Percentiles rank a stretch among this genome's conserved stretches.
phyloP scores from a whole-genome alignment of 2,329 filamentous ascomycete genomes.

The Rhexocercosporidium sp. region DNA sequence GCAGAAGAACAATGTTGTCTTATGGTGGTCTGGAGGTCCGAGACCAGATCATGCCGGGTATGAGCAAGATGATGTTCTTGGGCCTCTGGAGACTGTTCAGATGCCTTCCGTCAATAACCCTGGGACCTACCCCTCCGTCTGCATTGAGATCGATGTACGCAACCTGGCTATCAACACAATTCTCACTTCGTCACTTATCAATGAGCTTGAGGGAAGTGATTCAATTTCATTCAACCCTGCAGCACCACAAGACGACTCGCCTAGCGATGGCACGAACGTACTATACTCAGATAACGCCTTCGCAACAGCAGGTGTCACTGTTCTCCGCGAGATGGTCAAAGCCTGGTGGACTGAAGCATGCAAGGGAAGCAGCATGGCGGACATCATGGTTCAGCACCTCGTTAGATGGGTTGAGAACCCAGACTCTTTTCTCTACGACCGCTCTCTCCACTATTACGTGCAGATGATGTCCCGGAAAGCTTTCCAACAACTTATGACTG shows the following conservation, averaged over 20 bases:
- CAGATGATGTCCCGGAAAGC: conserved; percentile 99
- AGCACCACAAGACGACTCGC: conserved; percentile 61
- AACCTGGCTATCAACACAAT: conserved; percentile 99
- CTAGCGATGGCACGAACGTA: conserved; percentile 67
- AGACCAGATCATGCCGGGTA: conserved; percentile 95
- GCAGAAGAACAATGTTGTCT: conserved; percentile 87
- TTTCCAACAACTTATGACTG: conserved; percentile 94
- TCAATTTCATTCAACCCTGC: conserved; percentile 85
- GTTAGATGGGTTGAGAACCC: conserved; percentile 97
- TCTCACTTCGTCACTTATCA: conserved; percentile 93
- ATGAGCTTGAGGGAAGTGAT: conserved; percentile 90
- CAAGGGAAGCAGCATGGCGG: conserved; percentile 89
- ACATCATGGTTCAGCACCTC: conserved; percentile 95
- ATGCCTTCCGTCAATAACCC: conserved; percentile 95
- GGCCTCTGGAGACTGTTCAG: conserved; percentile 81
- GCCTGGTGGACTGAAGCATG: conserved; percentile 97
- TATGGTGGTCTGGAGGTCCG: conserved; percentile 94
- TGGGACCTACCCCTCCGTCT: conserved; percentile 93
- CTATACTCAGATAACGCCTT: conserved; percentile 90
- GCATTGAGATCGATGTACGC: conserved; percentile 90
- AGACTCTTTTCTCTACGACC: conserved; percentile 93
- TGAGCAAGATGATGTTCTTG: conserved; percentile 87
- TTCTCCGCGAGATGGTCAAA: conserved; percentile 97
- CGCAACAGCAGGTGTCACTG: conserved; percentile 86
- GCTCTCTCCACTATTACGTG: conserved; percentile 93